Conservation (phyloP, 306 rosid species). For the Macrotyloma uniflorum region DNA sequence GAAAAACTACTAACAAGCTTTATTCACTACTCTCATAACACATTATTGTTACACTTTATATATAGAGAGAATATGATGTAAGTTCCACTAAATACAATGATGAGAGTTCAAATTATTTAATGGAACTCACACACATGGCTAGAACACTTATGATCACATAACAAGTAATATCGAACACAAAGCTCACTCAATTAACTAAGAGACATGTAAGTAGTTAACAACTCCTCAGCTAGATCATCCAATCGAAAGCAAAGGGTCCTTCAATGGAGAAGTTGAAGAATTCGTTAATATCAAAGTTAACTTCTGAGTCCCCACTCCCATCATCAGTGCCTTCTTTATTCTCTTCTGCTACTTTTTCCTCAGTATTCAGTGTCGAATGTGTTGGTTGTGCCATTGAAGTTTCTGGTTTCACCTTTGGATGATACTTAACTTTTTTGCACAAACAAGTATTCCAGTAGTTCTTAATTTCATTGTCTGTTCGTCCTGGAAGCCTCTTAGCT, state of each 20-base stretch:
- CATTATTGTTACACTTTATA: not conserved
- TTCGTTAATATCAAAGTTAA: constrained; percentile 54
- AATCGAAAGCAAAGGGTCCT: constrained; percentile 49
- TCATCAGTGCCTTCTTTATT: constrained; percentile 6
- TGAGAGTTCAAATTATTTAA: constrained; percentile 10
- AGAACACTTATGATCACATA: not conserved
- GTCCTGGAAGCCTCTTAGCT: constrained; percentile 72
- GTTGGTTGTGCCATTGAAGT: constrained; percentile 20
- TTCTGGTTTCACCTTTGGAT: constrained; percentile 20
- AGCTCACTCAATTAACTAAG: not conserved
- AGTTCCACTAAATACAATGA: constrained; percentile 22
- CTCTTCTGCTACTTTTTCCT: constrained; percentile 25
- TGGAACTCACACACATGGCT: constrained; percentile 13
- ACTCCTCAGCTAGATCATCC: constrained; percentile 40
- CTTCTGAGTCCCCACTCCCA: constrained; percentile 26
- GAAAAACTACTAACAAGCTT: not conserved
- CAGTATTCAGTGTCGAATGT: not conserved
- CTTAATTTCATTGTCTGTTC: constrained; percentile 78
- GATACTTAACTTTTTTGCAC: constrained; percentile 54
- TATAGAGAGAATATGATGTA: not conserved
- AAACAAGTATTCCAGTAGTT: constrained; percentile 81
- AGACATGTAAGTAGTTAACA: not conserved
- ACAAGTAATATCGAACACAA: not conserved
- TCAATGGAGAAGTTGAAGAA: constrained; percentile 56
- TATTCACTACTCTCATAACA: not conserved